phyloP scores from a whole-genome alignment of 768 basidiomycete species.

The Hemileccinum impolitum region DNA sequence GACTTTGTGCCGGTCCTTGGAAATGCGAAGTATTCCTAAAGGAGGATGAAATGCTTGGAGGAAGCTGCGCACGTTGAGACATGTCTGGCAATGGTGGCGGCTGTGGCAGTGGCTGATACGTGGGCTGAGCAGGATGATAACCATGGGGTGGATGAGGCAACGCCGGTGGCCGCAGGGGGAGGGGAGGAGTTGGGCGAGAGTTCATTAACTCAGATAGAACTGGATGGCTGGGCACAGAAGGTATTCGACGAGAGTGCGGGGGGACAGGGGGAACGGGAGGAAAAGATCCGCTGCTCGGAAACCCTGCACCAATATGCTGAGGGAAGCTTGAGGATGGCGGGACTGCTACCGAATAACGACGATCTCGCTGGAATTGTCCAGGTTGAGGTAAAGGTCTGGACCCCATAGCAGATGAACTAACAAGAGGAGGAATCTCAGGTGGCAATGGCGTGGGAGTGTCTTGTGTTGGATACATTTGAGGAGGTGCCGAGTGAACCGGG shows the following conservation, averaged over 20 bases:
- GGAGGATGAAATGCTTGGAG: constrained; percentile 21
- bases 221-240: constrained; percentile 24
- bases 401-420: constrained; percentile 12
- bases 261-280: constrained; percentile 18
- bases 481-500: constrained; percentile 21
- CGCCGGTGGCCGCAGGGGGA: constrained; percentile 41
- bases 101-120: constrained; percentile 34
- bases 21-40: constrained; percentile 32
- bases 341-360: constrained; percentile 28
- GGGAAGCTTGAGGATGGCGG: constrained; percentile 32
- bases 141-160: constrained; percentile 49
- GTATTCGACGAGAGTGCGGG: constrained; percentile 35
- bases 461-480: constrained; percentile 23
- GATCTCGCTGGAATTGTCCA: constrained; percentile 29
- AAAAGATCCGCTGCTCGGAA: constrained; percentile 17
- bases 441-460: constrained; percentile 23
- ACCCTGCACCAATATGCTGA: constrained; percentile 19
- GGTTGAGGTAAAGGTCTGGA: constrained; percentile 33
- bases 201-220: constrained; percentile 22
- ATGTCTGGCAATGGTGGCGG: constrained; percentile 32
- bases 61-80: constrained; percentile 26
- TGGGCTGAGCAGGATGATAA: constrained; percentile 42
- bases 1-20: constrained; percentile 41
- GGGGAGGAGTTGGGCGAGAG: constrained; percentile 16
- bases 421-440: constrained; percentile 13